Evolutionary conservation across 768 basidiomycete species (phyloP).

Genomic region (Tricholoma furcatifolium): DNA sequence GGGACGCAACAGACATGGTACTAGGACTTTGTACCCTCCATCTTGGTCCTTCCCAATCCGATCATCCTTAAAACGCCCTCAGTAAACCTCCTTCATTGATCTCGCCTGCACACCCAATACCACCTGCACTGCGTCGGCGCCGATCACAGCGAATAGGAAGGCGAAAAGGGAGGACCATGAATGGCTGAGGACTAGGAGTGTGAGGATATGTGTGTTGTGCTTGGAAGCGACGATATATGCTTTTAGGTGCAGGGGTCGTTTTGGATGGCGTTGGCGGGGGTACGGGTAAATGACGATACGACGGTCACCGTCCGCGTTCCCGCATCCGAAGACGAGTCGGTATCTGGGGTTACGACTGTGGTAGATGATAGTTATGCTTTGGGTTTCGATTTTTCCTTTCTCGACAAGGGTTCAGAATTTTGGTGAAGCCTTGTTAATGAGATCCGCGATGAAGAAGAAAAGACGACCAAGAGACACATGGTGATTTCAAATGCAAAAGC

Average conservation of each 20-base stretch:
- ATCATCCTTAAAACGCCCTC: conserved; percentile 60
- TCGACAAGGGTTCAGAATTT: conserved; percentile 48
- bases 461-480: conserved; percentile 53
- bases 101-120: conserved; percentile 60
- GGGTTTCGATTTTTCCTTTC: conserved; percentile 1
- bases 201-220: conserved; percentile 49
- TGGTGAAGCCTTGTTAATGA: conserved; percentile 55
- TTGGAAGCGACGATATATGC: conserved; percentile 58
- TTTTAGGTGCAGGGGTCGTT: conserved; percentile 61
- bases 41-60: conserved; percentile 58
- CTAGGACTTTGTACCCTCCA: conserved; percentile 13
- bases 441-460: conserved; percentile 46
- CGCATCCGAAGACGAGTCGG: conserved; percentile 38
- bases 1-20: conserved; percentile 21
- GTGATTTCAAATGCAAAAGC: conserved; percentile 39
- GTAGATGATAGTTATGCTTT: neutral
- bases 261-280: conserved; percentile 32
- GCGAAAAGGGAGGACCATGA: conserved; percentile 47
- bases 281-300: conserved; percentile 34
- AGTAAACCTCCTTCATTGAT: conserved; percentile 73
- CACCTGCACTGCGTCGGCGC: conserved; percentile 46
- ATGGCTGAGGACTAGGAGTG: conserved; percentile 47
- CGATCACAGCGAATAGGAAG: conserved; percentile 58
- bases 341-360: conserved; percentile 23
- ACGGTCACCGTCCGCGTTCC: conserved; percentile 30